These are phyloP conservation scores for Thelonectria olida DNA, from an alignment of 2,329 filamentous ascomycete species.

Conservation along the genomic window DNA sequence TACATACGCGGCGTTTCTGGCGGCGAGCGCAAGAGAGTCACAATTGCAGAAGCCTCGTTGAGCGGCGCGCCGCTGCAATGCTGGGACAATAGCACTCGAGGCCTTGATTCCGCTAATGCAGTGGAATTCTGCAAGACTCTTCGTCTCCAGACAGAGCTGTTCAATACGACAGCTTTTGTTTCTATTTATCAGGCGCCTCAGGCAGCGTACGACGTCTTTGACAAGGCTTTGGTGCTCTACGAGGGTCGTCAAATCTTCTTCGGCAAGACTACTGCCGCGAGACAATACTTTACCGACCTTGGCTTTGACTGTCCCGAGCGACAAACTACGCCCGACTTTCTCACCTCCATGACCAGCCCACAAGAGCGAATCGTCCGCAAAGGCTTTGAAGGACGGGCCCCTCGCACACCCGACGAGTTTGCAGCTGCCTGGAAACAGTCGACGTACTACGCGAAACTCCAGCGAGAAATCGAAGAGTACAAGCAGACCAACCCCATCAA, in stretches of 20 bases:
- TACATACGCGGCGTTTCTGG: slow-evolving; percentile 68
- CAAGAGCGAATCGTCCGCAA: slow-evolving; percentile 43
- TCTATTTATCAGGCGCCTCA: slow-evolving; percentile 71
- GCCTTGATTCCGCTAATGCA: slow-evolving; percentile 72
- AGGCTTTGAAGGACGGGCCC: slow-evolving; percentile 45
- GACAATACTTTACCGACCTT: slow-evolving; percentile 39
- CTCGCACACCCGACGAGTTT: slow-evolving; percentile 49
- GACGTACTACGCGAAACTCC: slow-evolving; percentile 43
- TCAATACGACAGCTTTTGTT: slow-evolving; percentile 65
- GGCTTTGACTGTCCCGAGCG: slow-evolving; percentile 66
- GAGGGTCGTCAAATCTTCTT: slow-evolving; percentile 71
- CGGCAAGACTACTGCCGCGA: slow-evolving; percentile 33
- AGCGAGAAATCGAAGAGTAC: slow-evolving; percentile 61
- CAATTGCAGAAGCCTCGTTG: slow-evolving; percentile 46
- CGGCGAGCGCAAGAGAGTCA: slow-evolving; percentile 58
- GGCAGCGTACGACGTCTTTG: slow-evolving; percentile 59
- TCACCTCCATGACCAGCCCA: slow-evolving; percentile 61
- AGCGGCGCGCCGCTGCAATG: slow-evolving; percentile 63
- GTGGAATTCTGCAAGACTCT: slow-evolving; percentile 72
- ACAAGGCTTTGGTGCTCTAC: slow-evolving; percentile 74
- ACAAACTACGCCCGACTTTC: slow-evolving; percentile 76
- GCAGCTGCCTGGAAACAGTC: slow-evolving; percentile 44
- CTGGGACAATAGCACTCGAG: slow-evolving; percentile 75
- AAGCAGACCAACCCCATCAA: slow-evolving; percentile 44
- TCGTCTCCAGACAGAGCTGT: slow-evolving; percentile 67